Evolutionary conservation across 345 rosid species (phyloP), one percentile per base, ranked within the genome.

Genomic region (Heritiera littoralis): DNA sequence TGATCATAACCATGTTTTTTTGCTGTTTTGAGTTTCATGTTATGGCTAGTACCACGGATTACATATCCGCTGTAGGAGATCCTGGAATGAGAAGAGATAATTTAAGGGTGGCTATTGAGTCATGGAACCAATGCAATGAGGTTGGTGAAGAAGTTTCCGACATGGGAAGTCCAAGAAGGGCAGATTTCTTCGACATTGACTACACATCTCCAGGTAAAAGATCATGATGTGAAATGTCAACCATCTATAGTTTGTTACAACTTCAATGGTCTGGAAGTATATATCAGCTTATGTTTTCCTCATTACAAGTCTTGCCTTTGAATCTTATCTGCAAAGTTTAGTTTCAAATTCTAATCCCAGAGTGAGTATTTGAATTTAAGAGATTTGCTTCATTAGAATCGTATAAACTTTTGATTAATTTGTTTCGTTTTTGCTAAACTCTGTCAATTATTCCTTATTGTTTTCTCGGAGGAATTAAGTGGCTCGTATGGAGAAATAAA

Each of bases 141-240:
- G 91, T 87, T 23, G 93, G 93, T 18, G 85, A 88, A 63, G 90
- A 90, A 80, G 86, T 77, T 83, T 86, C 77, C 69, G 66, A 77
- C 69, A 90, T 90, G 90, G 93, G 93, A 68, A 88, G 90, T 74
- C 93, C 93, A 35, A 83, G 93, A 84, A 89, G 86, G 74, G 94
- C 94, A 23, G 94, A 92, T 85, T 92, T 93, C 86, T 92, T 90
- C 72, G 97, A 92, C 79, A 72, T 87, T 88, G 12, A 87, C 85
- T 58, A 58, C 20, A 2, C 32, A 20, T 58, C 32, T n/a, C 17
- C 13, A 18, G 48, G 79, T 79, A 77, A 7, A 35, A 35, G 2
- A 35, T 35, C 38, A 35, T 35, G 2, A 35, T 35, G 38, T 35
- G 2, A 3, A 35, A 35, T 35, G 38, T 35, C 38, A 35, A 35